Base-by-base conservation (phyloP, 2,329 filamentous ascomycete genomes). In the Arachnopeziza araneosa region DNA sequence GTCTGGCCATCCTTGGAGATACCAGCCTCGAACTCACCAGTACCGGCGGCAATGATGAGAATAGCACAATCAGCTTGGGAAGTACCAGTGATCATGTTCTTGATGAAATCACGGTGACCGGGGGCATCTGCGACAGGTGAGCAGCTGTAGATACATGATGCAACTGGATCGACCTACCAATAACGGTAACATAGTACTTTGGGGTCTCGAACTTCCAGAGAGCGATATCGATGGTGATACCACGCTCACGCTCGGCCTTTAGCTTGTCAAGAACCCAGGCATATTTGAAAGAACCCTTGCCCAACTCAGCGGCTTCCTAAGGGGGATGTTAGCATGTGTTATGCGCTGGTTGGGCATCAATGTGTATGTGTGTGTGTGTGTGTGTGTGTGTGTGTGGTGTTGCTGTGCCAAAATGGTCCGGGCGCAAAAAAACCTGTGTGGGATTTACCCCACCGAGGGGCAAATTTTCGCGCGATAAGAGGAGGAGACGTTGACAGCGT, bases 61-160 rank as follows among this genome's bases (percentile, higher is more conserved):
- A 99, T 91, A 77, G 95, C 95, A 84, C 95, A 98, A 79, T 99
- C 95, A 75, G 95, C 95, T 90, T 98, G 95, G 81, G 95, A 99
- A 78, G 95, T 98, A 93, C 95, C 95, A 89, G 95, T 98, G 82
- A 99, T 99, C 95, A 99, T 99, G 93, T 98, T 99, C 93, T 99
- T 99, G 91, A 99, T 98, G 88, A 98, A 99, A 79, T 99, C 95
- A 95, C 95, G 93, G 84, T 99, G 95, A 83, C 95, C 95, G 76
- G 95, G 95, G 80, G 95, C 95, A 77, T 99, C 91, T 89, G 55
- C 6, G 26, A 24, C 19, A 17, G n/a, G 50, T 60, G 59, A 66
- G 64, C 52, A 58, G 58, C 14, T 50, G 30, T 49, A 14, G 7
- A 24, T 10, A 22, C 0, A 7, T 6, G 1, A 4, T 24, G 30